Conservation (phyloP, 257 asterid species). For the Leptodermis oblonga region DNA sequence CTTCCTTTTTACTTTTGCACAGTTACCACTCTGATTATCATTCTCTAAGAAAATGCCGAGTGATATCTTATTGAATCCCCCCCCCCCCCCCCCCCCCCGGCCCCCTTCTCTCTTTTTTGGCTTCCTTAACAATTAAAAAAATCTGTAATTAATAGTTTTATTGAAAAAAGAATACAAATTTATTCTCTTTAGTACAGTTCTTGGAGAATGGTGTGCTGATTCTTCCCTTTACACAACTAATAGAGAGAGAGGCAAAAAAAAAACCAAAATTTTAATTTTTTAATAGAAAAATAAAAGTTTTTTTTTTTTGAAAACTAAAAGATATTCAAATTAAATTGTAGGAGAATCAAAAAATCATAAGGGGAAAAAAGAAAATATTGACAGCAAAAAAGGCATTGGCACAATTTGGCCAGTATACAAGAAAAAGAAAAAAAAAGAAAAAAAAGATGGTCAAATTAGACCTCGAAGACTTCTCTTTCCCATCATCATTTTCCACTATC, state of each 20-base stretch:
- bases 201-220: conserved; percentile 40
- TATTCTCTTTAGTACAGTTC: conserved; percentile 9
- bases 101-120: background rate
- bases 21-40: conserved; percentile 81
- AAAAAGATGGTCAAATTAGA: conserved; percentile 89
- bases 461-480: conserved; percentile 84
- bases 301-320: conserved; percentile 13
- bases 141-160: too few species aligned
- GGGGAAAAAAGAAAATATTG: conserved; percentile 43
- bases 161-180: background rate
- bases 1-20: conserved; percentile 59
- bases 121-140: background rate
- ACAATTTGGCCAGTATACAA: conserved; percentile 36
- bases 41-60: conserved; percentile 89
- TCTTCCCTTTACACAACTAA: conserved; percentile 39
- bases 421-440: too few species aligned
- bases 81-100: too few species aligned
- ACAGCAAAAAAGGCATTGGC: conserved; percentile 84
- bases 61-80: conserved; percentile 18
- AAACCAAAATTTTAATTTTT: background rate
- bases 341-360: conserved; percentile 22
- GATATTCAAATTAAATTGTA: conserved; percentile 24
- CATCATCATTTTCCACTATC: conserved; percentile 69
- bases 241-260: conserved; percentile 15
- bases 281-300: too few species aligned